Evolutionary conservation across 352 stramenopile species (phyloP).

Genomic region (Pythium periplocum): DNA sequence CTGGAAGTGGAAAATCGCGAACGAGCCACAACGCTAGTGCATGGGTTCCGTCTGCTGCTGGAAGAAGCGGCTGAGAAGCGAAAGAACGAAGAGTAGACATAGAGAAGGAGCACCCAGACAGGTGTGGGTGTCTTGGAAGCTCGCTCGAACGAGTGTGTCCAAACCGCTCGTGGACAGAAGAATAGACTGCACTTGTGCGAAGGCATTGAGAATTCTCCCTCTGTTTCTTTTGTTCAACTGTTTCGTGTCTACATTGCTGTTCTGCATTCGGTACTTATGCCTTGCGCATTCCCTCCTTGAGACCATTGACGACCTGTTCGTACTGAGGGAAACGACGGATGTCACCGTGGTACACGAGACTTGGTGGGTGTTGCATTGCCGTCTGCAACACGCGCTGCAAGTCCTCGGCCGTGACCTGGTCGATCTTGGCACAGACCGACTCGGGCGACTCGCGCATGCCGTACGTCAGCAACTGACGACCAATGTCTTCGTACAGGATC

Average conservation of each 20-base stretch:
- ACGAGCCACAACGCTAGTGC: slow-evolving; percentile 36
- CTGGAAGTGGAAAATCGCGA: slow-evolving; percentile 51
- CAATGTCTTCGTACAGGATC: slow-evolving; percentile 99
- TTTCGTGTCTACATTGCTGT: no score
- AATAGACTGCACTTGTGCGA: no score
- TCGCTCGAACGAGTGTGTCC: no score
- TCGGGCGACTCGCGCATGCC: slow-evolving; percentile 88
- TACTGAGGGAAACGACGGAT: slow-evolving; percentile 75
- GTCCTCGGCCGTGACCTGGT: slow-evolving; percentile 81
- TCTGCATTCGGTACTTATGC: neutral
- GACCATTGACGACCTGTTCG: slow-evolving; percentile 68
- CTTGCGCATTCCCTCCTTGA: slow-evolving; percentile 56
- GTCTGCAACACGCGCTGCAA: slow-evolving; percentile 74
- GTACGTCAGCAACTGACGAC: slow-evolving; percentile 97
- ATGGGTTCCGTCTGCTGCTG: slow-evolving; percentile 53
- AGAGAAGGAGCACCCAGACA: neutral
- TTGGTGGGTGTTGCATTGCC: slow-evolving; percentile 73
- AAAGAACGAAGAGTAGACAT: slow-evolving; percentile 6
- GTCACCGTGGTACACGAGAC: slow-evolving; percentile 82
- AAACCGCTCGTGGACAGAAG: no score
- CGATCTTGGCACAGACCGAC: slow-evolving; percentile 84
- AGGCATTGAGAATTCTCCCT: no score
- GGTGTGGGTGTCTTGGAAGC: no score
- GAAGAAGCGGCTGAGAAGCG: slow-evolving; percentile 37
- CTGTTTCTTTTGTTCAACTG: no score